phyloP scores from a whole-genome alignment of 495 filamentous ascomycete species.

The Aspergillus baeticus region DNA sequence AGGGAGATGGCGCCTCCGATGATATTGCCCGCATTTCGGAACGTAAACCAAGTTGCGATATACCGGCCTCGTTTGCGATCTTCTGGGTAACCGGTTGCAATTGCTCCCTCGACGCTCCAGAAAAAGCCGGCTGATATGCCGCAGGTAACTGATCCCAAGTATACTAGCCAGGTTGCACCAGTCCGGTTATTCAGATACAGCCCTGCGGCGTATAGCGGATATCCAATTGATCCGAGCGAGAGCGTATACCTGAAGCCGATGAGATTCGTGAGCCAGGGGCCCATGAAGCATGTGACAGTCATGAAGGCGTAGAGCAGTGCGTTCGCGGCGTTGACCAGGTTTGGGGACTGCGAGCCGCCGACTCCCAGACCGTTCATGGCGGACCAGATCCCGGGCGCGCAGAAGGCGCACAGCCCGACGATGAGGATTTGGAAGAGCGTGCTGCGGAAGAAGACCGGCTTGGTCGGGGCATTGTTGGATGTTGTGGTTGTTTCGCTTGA shows the following conservation, averaged over 20 bases:
- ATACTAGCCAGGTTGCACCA: conserved; percentile 54
- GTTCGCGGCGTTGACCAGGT: conserved; percentile 56
- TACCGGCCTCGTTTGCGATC: conserved; percentile 52
- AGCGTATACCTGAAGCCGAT: conserved; percentile 51
- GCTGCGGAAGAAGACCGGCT: conserved; percentile 29
- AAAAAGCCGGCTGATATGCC: conserved; percentile 52
- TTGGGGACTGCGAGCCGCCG: conserved; percentile 51
- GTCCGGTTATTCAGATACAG: conserved; percentile 58
- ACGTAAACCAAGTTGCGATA: conserved; percentile 53
- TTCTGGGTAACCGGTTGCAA: conserved; percentile 54
- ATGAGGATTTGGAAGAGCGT: conserved; percentile 55
- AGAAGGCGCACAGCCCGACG: conserved; percentile 53
- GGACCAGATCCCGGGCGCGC: conserved; percentile 58
- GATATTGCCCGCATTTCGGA: conserved; percentile 53
- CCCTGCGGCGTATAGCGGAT: conserved; percentile 53
- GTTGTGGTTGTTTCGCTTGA: no score
- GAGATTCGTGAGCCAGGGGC: conserved; percentile 20
- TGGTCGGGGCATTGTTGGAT: background rate
- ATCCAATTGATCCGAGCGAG: conserved; percentile 52
- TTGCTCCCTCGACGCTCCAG: conserved; percentile 55
- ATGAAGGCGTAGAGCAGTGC: conserved; percentile 43
- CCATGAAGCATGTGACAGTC: conserved; percentile 23
- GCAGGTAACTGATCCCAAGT: conserved; percentile 52
- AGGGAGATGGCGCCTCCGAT: conserved; percentile 55
- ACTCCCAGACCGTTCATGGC: conserved; percentile 56